Evolutionary conservation across 2,329 filamentous ascomycete genomes (phyloP), one percentile per base, ranked within the genome.

Genomic region (Hypomyces perniciosus): DNA sequence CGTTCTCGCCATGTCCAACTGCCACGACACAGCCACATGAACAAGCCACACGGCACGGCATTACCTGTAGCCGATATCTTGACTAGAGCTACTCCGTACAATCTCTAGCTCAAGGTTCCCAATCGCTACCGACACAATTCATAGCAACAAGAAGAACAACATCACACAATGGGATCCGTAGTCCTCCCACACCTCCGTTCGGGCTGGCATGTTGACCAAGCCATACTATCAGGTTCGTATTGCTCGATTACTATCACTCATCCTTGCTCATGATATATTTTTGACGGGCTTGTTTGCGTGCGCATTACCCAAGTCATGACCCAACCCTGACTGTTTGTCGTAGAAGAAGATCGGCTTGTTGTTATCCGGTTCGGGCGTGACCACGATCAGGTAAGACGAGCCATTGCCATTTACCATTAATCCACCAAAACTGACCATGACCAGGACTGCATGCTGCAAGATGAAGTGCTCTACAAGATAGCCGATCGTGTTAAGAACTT

Each of bases 171-270:
- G 78, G 90, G 90, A 62, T 96, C 90, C 62, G 88, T 96, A 56
- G 88, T 95, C 45, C 83, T 99, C 48, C 92, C 92, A 42, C 92
- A 97, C 70, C 80, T 99, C 43, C 81, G 82, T 61, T 91, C 88
- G 39, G 93, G 89, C 69, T 99, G 92, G 93, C 93, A 99, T 70
- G 93, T 99, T 65, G 93, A 97, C 76, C 91, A 97, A 73, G 90
- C 91, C 57, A 96, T 96, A 65, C 84, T 54, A 37, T 52, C 50
- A 20, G 50, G 50, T 51, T 31, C 10, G 48, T 51, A 9, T 27
- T 12, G 12, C 6, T 20, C 9, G 12, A 33, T 89, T 31, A 31
- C 42, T 27, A n/a, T 48, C 4, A 1, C 20, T 34, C 8, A 12
- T 44, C 38, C 31, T 46, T 6, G n/a, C 28, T 1, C 9, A 13